Evolutionary conservation across 345 rosid genomes (phyloP).

Genomic region (Acer saccharum): DNA sequence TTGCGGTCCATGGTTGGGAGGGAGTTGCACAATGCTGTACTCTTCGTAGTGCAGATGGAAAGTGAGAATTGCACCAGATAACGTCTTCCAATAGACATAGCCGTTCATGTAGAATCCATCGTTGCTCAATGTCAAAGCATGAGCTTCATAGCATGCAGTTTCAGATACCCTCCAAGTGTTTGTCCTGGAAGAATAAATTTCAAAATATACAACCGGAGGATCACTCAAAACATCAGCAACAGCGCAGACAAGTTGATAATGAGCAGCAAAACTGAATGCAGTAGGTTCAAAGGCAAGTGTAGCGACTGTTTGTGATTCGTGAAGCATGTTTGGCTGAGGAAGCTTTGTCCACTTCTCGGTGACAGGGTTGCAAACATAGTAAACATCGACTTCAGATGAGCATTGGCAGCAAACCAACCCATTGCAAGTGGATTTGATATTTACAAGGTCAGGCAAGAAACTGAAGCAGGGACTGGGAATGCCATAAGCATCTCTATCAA

Average conservation of each 20-base stretch:
- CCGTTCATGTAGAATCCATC: slow-evolving; percentile 36
- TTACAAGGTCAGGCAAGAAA: slow-evolving; percentile 36
- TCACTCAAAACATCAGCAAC: slow-evolving; percentile 27
- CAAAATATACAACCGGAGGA: slow-evolving; percentile 24
- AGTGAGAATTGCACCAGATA: slow-evolving; percentile 23
- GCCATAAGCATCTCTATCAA: slow-evolving; percentile 29
- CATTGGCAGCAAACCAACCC: slow-evolving; percentile 50
- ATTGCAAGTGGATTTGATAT: slow-evolving; percentile 30
- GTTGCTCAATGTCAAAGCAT: neutral
- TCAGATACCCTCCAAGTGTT: slow-evolving; percentile 39
- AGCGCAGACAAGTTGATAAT: slow-evolving; percentile 40
- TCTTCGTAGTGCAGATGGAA: slow-evolving; percentile 32
- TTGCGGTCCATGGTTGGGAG: slow-evolving; percentile 10
- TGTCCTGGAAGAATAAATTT: slow-evolving; percentile 49
- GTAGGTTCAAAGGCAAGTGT: slow-evolving; percentile 45
- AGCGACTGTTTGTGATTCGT: slow-evolving; percentile 31
- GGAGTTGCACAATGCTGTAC: slow-evolving; percentile 34
- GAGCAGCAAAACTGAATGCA: slow-evolving; percentile 8
- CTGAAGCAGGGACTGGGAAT: slow-evolving; percentile 30
- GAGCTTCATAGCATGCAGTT: slow-evolving; percentile 22
- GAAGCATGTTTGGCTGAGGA: slow-evolving; percentile 33
- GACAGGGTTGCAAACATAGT: slow-evolving; percentile 55
- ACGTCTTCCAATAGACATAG: slow-evolving; percentile 31
- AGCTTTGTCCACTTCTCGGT: slow-evolving; percentile 37
- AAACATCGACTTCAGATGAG: neutral